These are phyloP conservation scores for Medicago ruthenica DNA, from an alignment of 306 rosid species.

Conservation along the genomic window DNA sequence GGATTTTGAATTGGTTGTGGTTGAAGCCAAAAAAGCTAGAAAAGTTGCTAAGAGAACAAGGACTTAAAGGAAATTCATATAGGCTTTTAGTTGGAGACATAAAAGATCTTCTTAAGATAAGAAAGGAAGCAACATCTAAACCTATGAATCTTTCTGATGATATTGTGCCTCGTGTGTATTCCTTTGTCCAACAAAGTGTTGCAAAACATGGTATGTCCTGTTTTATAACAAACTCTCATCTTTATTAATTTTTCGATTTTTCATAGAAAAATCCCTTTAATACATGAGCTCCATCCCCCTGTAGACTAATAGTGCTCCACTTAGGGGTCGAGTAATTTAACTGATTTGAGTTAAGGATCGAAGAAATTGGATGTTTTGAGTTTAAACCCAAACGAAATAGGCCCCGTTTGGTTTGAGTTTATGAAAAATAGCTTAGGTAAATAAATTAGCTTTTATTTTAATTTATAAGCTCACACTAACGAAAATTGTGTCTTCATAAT, in stretches of 20 bases:
- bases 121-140: slow-evolving; percentile 42
- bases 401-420: no score
- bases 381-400: no score
- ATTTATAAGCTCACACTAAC: no score
- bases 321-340: no score
- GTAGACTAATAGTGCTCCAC: no score
- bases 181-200: slow-evolving; percentile 7
- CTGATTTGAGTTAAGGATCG: no score
- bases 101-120: not conserved
- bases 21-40: slow-evolving; percentile 61
- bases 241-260: not conserved
- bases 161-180: slow-evolving; percentile 34
- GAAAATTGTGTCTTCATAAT: no score
- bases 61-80: slow-evolving; percentile 53
- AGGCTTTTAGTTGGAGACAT: slow-evolving; percentile 38
- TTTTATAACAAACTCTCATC: not conserved
- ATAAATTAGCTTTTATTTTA: no score
- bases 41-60: slow-evolving; percentile 51
- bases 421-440: no score
- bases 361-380: no score
- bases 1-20: slow-evolving; percentile 53
- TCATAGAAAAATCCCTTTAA: no score
- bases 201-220: not conserved
- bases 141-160: slow-evolving; percentile 55
- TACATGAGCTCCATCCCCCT: no score